Percentiles rank a stretch among this genome's conserved stretches.
These are phyloP conservation scores for Pilatotrama ljubarskyi DNA, from an alignment of 768 basidiomycete species.

Conservation along the genomic window DNA sequence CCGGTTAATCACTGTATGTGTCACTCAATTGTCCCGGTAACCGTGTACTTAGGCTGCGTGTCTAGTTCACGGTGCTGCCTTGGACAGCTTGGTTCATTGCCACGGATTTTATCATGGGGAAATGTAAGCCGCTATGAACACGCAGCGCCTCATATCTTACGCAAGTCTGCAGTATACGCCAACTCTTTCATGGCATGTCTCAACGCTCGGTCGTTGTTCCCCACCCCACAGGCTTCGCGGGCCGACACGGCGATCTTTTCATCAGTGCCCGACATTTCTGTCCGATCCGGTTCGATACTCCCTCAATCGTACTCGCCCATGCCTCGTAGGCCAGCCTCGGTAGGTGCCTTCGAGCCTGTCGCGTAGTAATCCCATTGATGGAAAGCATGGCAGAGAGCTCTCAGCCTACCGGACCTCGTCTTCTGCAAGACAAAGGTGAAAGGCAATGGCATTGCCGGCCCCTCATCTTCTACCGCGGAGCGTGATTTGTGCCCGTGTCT, in stretches of 20 bases:
- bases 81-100: constrained; percentile 23
- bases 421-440: constrained; percentile 12
- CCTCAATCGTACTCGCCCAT: constrained; percentile 8
- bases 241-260: constrained; percentile 14
- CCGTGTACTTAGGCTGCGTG: background rate
- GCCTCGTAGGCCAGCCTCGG: constrained; percentile 15
- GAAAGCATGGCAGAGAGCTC: constrained; percentile 2
- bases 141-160: background rate
- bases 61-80: constrained; percentile 13
- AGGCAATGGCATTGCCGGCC: background rate
- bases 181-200: constrained; percentile 22
- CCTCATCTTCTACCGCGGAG: background rate
- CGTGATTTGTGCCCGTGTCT: constrained; percentile 15
- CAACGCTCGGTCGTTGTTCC: constrained; percentile 16
- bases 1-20: constrained; percentile 9
- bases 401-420: constrained; percentile 16
- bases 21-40: too few relatives aligned
- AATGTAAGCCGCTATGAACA: background rate
- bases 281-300: constrained; percentile 10
- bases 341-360: background rate
- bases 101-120: constrained; percentile 20
- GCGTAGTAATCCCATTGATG: background rate
- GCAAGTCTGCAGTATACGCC: constrained; percentile 1
- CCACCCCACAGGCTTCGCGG: constrained; percentile 3
- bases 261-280: constrained; percentile 18